Conservation (phyloP, 192 early-diverging fungal species). For the Coemansia sp. region DNA sequence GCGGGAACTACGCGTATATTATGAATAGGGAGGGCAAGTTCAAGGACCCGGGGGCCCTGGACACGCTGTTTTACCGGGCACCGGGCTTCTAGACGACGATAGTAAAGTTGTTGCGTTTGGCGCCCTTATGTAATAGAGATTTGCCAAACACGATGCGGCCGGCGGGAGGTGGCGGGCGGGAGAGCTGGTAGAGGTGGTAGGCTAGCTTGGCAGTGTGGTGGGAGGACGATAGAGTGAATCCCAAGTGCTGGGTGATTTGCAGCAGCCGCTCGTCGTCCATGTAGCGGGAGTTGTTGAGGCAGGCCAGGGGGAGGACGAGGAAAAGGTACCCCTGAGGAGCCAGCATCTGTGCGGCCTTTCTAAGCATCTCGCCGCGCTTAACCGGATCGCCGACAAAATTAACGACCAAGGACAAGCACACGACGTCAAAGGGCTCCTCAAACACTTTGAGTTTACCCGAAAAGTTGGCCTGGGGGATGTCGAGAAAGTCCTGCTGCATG, state of each 20-base stretch:
- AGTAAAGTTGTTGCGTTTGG: conserved; percentile 72
- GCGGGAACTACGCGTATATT: conserved; percentile 27
- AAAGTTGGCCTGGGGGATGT: conserved; percentile 22
- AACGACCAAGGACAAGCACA: conserved; percentile 80
- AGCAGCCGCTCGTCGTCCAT: conserved; percentile 70
- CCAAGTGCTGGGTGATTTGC: conserved; percentile 62
- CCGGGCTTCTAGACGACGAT: conserved; percentile 48
- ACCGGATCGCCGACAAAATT: conserved; percentile 83
- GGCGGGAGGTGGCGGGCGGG: not conserved
- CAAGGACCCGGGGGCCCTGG: conserved; percentile 27
- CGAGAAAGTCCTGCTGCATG: conserved; percentile 79
- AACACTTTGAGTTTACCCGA: no score
- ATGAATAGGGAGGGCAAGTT: conserved; percentile 42
- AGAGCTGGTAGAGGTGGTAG: conserved; percentile 66
- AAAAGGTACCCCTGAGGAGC: conserved; percentile 61
- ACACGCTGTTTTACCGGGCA: conserved; percentile 34
- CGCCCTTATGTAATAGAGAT: conserved; percentile 62
- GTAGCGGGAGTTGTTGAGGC: conserved; percentile 82
- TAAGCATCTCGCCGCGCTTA: conserved; percentile 69
- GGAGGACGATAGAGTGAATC: conserved; percentile 58
- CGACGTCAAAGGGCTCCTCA: conserved; percentile 60
- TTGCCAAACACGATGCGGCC: conserved; percentile 52
- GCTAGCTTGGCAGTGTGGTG: conserved; percentile 78
- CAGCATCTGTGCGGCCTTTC: conserved; percentile 53
- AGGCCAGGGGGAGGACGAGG: conserved; percentile 78